Conservation (phyloP, 2,329 filamentous ascomycete species). For the Dichotomopilus funicola region DNA sequence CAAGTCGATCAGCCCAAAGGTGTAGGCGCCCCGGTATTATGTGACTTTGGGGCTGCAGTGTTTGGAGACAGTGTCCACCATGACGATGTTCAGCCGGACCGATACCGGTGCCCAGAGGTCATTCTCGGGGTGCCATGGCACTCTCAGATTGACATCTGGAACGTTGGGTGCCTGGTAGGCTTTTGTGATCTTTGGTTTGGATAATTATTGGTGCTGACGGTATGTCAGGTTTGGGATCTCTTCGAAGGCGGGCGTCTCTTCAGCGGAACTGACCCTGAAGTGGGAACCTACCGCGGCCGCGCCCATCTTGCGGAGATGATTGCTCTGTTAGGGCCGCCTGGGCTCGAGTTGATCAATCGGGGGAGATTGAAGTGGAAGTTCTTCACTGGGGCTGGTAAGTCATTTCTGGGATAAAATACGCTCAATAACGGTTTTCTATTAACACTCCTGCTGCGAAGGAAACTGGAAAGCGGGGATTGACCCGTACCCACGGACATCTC, state of each 20-base stretch:
- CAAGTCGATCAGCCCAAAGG: constrained; percentile 30
- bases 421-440: background rate
- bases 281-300: background rate
- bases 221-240: constrained; percentile 40
- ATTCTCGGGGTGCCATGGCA: constrained; percentile 41
- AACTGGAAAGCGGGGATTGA: background rate
- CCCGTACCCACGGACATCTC: background rate
- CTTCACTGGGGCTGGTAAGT: background rate
- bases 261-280: background rate
- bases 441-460: background rate
- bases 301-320: constrained; percentile 7
- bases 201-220: constrained; percentile 6
- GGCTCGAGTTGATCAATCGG: background rate
- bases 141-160: constrained; percentile 47
- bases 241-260: constrained; percentile 42
- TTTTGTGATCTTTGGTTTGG: background rate
- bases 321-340: background rate
- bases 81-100: constrained; percentile 34
- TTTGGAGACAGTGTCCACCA: constrained; percentile 29
- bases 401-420: too few species aligned
- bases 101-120: constrained; percentile 41
- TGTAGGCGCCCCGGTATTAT: constrained; percentile 34
- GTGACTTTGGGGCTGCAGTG: constrained; percentile 45
- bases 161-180: constrained; percentile 41
- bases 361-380: background rate